Conservation (phyloP, 2,329 filamentous ascomycete genomes). For the Cladophialophora chaetospira region DNA sequence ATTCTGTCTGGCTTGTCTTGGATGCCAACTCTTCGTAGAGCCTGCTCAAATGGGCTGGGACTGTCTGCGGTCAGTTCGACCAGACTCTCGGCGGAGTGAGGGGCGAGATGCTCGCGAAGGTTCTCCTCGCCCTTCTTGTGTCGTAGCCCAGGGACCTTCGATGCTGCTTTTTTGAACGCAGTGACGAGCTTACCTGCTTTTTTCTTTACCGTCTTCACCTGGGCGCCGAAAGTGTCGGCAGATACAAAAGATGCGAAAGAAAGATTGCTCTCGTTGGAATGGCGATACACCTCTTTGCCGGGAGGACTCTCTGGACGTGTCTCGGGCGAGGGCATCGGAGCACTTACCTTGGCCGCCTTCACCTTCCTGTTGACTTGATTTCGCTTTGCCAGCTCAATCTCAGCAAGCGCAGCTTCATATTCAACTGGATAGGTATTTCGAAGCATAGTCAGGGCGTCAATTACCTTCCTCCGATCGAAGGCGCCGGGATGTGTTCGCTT, state of each 20-base stretch:
- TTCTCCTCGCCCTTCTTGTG: background rate
- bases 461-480: background rate
- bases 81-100: background rate
- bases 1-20: background rate
- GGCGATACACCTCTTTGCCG: background rate
- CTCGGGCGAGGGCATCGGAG: background rate
- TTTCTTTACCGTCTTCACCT: background rate
- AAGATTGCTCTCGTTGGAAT: background rate
- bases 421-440: background rate
- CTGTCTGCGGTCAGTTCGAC: no score
- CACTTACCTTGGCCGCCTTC: background rate
- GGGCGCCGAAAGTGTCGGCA: background rate
- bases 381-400: background rate
- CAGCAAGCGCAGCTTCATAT: background rate
- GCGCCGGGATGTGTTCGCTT: constrained; percentile 4
- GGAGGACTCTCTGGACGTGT: background rate
- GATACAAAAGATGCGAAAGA: background rate
- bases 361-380: background rate
- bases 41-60: no score
- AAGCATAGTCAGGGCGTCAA: background rate
- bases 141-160: background rate
- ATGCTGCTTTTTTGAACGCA: background rate
- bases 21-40: no score
- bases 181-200: background rate
- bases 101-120: background rate